Conservation (phyloP, 1,284 basidiomycete genomes). For the Rhodofomes roseus region DNA sequence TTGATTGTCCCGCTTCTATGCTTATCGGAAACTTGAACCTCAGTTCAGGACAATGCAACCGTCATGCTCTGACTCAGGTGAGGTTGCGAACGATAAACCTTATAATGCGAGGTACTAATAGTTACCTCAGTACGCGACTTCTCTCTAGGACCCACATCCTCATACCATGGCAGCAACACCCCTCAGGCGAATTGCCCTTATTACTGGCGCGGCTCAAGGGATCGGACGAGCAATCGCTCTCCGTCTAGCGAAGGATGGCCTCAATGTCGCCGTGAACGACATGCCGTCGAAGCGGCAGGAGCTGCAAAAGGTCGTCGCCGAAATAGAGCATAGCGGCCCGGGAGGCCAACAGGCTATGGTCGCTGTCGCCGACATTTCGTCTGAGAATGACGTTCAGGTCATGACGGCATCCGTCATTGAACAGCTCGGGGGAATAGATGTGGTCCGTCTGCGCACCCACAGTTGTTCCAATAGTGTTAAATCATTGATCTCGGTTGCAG, state of each 20-base stretch:
- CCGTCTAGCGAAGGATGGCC: slow-evolving; percentile 25
- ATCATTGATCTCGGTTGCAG: slow-evolving; percentile 3
- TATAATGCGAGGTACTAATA: too few species aligned
- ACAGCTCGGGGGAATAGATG: slow-evolving; percentile 22
- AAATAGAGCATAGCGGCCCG: slow-evolving; percentile 11
- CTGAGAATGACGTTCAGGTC: slow-evolving; percentile 22
- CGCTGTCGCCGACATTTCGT: slow-evolving; percentile 20
- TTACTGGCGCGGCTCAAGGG: slow-evolving; percentile 25
- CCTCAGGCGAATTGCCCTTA: slow-evolving; percentile 13
- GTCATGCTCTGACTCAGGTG: too few species aligned
- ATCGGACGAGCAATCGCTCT: slow-evolving; percentile 25
- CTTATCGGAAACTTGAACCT: too few species aligned
- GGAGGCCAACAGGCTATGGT: slow-evolving; percentile 15
- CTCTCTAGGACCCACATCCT: too few species aligned
- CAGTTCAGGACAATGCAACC: too few species aligned
- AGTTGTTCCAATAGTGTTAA: too few species aligned
- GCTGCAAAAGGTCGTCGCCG: slow-evolving; percentile 14
- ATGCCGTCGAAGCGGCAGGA: slow-evolving; percentile 7
- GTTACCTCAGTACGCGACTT: too few species aligned
- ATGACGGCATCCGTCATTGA: slow-evolving; percentile 20
- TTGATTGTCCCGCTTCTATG: too few species aligned
- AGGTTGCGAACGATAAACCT: too few species aligned
- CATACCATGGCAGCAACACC: background rate
- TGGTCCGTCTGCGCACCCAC: slow-evolving; percentile 12
- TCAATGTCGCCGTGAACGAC: slow-evolving; percentile 23